phyloP scores from a whole-genome alignment of 805 yeast species.

The Tetrapisispora phaffii region DNA sequence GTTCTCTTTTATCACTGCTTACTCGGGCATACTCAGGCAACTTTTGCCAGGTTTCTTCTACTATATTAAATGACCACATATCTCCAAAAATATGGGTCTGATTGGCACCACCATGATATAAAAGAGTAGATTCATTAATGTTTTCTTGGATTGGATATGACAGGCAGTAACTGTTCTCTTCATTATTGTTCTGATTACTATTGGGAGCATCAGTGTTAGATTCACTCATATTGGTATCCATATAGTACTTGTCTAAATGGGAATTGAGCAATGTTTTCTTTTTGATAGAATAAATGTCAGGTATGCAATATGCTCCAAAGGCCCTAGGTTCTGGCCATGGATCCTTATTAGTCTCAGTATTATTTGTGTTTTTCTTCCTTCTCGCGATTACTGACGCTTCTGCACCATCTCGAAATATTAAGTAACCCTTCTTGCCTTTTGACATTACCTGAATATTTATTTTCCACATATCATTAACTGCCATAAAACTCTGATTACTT shows the following conservation, averaged over 20 bases:
- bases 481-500: constrained; percentile 22
- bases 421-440: constrained; percentile 27
- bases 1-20: constrained; percentile 5
- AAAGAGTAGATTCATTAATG: constrained; percentile 5
- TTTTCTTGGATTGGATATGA: background rate
- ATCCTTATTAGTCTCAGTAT: background rate
- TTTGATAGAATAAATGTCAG: background rate
- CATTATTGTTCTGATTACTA: background rate
- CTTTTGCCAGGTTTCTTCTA: constrained; percentile 34
- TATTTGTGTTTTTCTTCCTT: constrained; percentile 3
- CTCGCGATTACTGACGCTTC: constrained; percentile 24
- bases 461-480: constrained; percentile 35
- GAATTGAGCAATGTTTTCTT: background rate
- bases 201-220: background rate
- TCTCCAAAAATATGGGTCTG: constrained; percentile 34
- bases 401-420: constrained; percentile 29
- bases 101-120: constrained; percentile 34
- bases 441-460: constrained; percentile 32
- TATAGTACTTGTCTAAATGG: background rate
- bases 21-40: constrained; percentile 7
- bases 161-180: background rate
- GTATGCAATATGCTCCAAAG: constrained; percentile 26
- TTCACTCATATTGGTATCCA: background rate
- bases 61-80: constrained; percentile 41
- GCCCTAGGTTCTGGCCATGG: constrained; percentile 30